Base-by-base conservation (phyloP, 2,329 filamentous ascomycete species). In the Gliomastix tumulicola region DNA sequence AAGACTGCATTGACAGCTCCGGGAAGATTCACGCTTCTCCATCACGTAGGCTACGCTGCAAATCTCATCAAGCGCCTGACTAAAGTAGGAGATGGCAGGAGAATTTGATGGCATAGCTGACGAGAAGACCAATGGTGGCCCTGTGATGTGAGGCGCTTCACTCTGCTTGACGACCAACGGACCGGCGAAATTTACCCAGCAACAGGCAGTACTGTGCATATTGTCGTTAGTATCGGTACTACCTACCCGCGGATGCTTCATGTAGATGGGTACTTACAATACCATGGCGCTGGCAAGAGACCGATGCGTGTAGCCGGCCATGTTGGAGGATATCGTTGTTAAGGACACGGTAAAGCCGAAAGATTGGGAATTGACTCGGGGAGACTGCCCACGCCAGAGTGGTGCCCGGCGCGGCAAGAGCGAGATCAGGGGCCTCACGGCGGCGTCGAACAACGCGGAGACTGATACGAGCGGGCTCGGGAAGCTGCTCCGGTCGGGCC, bases 391-490 rank as follows among this genome's bases (percentile, higher is more conserved):
- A n/a, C n/a, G n/a, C n/a, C n/a, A n/a, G n/a, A n/a, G n/a, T n/a
- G n/a, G n/a, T n/a, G n/a, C n/a, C n/a, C n/a, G n/a, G n/a, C n/a
- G n/a, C n/a, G n/a, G 12, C 55, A 70, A 88, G 52, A 88, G 84
- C 0, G 62, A 88, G 7, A 88, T 88, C 49, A 68, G 76, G 28
- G 79, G 81, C 3, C 67, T 90, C 21, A 88, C 83, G 1, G 84
- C 83, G 16, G 81, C 89, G 3, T 88, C 84, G 35, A 90, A 90
- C 54, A 90, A 90, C 53, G 84, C 84, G 7, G 85, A 85, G 19
- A 69, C 79, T 21, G 77, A 82, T 27, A 76, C 71, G 36, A 74
- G 79, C 7, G 85, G 85, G 1, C 64, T 90, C 12, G 78, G 83
- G 2, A 72, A 77, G 8, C 69, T 89, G 21, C 75, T 83, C 1